Base-by-base conservation (phyloP, 192 early-diverging fungal genomes). In the Coemansia sp. region DNA sequence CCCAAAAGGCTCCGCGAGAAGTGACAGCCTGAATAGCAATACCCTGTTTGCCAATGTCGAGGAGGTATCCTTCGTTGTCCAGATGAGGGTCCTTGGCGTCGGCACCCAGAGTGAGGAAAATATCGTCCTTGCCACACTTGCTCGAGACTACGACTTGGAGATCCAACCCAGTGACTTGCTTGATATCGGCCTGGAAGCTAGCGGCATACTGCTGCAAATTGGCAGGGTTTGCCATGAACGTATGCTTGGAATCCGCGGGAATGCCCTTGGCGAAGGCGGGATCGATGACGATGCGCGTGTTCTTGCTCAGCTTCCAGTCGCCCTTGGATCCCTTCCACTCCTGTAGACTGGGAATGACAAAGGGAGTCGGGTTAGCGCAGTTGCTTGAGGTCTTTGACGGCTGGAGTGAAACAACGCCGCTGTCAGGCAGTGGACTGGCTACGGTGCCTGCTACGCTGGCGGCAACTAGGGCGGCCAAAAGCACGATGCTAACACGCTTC, bases 1-100 rank as follows among this genome's bases (percentile, higher is more conserved):
- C 83, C 73, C 79, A 85, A 66, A 81, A 85, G 34, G 79, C 75
- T 20, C 79, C 83, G 22, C 78, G 76, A 20, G 83, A 75, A 40
- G 78, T 78, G 13, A 67, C 65, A 8, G 70, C 78, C 63, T 76
- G 78, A 67, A 80, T 73, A 15, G 68, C 27, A 15, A 80, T 68
- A 7, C 78, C 78, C 73, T 73, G 75, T 46, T 66, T 72, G 70
- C 38, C 63, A 33, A 80, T 80, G n/a, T 75, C 73, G 54, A 80
- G 54, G n/a, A 66, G 67, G 44, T 80, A 80, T 31, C 78, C 78
- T 40, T 80, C 78, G 52, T 75, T 43, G 70, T 73, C 75, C 42
- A 80, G 70, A 31, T 46, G 13, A 12, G 69, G 36, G 49, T 80
- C 78, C 20, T 65, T 68, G 38, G 62, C 54, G 38, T 80, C 74